A percentile compares a stretch with the other conserved stretches of the same genome.
phyloP scores from a whole-genome alignment of 768 basidiomycete genomes.

The Pleurotus ostreatus region DNA sequence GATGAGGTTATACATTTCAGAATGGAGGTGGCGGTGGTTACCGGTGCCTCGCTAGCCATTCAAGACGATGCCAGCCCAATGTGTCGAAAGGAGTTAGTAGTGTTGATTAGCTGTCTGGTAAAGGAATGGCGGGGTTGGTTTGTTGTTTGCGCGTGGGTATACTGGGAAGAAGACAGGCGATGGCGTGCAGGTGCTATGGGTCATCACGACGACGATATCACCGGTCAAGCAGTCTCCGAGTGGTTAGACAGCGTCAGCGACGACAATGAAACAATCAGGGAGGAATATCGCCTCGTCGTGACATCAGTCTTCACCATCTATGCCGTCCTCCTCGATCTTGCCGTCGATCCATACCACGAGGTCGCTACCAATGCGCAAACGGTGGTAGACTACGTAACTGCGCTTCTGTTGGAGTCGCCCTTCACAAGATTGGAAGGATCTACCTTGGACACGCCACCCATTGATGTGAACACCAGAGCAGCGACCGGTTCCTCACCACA shows the following conservation, averaged over 20 bases:
- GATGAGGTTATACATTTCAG: conserved; percentile 79
- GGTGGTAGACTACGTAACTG: conserved; percentile 89
- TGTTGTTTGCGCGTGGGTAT: conserved; percentile 93
- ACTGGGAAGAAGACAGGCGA: conserved; percentile 86
- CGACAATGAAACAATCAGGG: conserved; percentile 53
- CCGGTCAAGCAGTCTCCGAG: conserved; percentile 65
- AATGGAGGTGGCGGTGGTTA: conserved; percentile 90
- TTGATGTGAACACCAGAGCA: conserved; percentile 34
- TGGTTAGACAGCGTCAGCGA: conserved; percentile 75
- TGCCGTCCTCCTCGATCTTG: conserved; percentile 81
- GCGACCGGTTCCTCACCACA: conserved; percentile 24
- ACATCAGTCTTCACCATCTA: conserved; percentile 96
- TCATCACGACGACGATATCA: conserved; percentile 65
- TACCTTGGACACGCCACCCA: conserved; percentile 50
- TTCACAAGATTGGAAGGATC: conserved; percentile 73
- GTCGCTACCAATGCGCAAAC: conserved; percentile 90
- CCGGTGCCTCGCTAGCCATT: conserved; percentile 81
- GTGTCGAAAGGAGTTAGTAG: conserved; percentile 90
- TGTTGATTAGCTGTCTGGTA: conserved; percentile 88
- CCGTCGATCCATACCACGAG: conserved; percentile 89
- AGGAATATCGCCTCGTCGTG: conserved; percentile 78
- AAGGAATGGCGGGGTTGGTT: conserved; percentile 97
- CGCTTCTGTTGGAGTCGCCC: conserved; percentile 84
- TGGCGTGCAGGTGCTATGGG: conserved; percentile 43
- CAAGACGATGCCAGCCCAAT: conserved; percentile 95